Percentiles rank a stretch among this genome's conserved stretches.
Evolutionary conservation across 2,329 filamentous ascomycete genomes (phyloP).

Genomic region (Epichloe gansuensis): DNA sequence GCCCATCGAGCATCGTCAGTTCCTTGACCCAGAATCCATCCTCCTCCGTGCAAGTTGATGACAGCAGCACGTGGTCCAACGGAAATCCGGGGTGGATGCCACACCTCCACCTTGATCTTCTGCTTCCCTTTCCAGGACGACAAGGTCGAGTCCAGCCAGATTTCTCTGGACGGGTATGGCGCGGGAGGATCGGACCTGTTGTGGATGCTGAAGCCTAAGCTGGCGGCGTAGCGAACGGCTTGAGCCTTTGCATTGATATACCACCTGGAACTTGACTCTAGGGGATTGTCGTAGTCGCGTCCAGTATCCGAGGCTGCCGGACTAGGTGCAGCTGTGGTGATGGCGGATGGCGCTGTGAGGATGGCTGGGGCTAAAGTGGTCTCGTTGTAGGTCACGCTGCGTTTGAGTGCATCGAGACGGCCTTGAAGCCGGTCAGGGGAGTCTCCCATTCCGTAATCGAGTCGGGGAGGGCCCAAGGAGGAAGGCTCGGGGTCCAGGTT

Average conservation of each 20-base stretch:
- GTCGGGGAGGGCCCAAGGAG: not conserved
- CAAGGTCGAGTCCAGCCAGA: constrained; percentile 31
- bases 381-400: constrained; percentile 3
- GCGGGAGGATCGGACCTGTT: constrained; percentile 29
- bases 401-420: constrained; percentile 8
- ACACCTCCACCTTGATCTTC: constrained; percentile 36
- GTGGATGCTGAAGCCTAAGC: constrained; percentile 28
- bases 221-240: constrained; percentile 31
- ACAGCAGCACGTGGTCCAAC: constrained; percentile 36
- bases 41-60: constrained; percentile 56
- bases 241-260: constrained; percentile 28
- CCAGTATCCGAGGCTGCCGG: constrained; percentile 19
- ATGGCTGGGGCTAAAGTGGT: not conserved
- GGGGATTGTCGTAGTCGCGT: constrained; percentile 29
- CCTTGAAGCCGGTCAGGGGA: not conserved
- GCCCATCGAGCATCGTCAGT: constrained; percentile 53
- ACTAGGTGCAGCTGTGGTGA: constrained; percentile 15
- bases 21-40: constrained; percentile 49
- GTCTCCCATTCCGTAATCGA: not conserved
- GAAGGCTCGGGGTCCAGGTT: not conserved
- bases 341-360: constrained; percentile 5
- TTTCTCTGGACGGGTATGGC: constrained; percentile 23
- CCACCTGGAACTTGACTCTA: constrained; percentile 31
- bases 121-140: constrained; percentile 22
- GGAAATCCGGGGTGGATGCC: constrained; percentile 23